These are phyloP conservation scores for Lachancea lanzarotensis DNA, from an alignment of 805 yeast species.

Conservation along the genomic window DNA sequence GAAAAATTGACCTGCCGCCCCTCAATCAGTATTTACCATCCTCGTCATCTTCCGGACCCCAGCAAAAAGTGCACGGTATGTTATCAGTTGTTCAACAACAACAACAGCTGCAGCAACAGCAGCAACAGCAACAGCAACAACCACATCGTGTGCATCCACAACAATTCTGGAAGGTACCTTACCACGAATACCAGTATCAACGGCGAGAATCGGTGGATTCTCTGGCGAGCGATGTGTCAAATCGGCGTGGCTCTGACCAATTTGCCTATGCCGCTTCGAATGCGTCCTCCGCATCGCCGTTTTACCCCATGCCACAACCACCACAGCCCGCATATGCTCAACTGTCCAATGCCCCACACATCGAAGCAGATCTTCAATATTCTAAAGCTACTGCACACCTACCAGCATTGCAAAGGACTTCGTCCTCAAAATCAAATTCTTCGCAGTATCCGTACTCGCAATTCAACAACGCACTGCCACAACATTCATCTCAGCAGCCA, in stretches of 20 bases:
- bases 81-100: conserved; percentile 10
- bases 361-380: conserved; percentile 13
- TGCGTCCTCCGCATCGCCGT: conserved; percentile 6
- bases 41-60: conserved; percentile 10
- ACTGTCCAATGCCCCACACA: conserved; percentile 5
- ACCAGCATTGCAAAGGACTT: conserved; percentile 23
- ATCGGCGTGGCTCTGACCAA: conserved; percentile 3
- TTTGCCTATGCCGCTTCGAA: conserved; percentile 5
- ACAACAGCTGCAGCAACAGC: conserved; percentile 10
- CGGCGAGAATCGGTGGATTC: conserved; percentile 31
- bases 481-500: conserved; percentile 11
- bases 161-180: conserved; percentile 34
- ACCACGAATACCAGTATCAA: conserved; percentile 29
- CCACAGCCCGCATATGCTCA: conserved; percentile 6
- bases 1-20: conserved; percentile 26
- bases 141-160: conserved; percentile 24
- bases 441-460: conserved; percentile 12
- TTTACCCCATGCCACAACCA: conserved; percentile 5
- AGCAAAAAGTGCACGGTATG: not conserved
- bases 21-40: conserved; percentile 25
- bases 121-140: conserved; percentile 16
- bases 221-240: conserved; percentile 25
- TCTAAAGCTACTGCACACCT: conserved; percentile 25
- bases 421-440: conserved; percentile 12
- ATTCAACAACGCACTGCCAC: conserved; percentile 6